Evolutionary conservation across 1,284 basidiomycete genomes (phyloP).

Genomic region (Apiotrichum mycotoxinovorans): DNA sequence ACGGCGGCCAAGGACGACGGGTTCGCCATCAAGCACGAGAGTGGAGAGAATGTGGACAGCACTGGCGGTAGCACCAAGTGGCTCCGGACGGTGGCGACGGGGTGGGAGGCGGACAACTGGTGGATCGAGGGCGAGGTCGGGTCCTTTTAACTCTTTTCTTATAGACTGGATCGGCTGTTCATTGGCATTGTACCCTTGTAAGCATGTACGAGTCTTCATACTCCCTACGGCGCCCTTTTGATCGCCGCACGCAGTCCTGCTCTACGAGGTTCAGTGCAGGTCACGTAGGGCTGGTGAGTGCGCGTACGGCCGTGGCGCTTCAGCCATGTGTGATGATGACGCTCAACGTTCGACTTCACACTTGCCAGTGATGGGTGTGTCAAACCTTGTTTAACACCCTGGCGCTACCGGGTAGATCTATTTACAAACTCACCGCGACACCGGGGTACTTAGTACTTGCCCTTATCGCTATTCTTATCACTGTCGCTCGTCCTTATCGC

Average conservation of each 20-base stretch:
- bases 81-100: slow-evolving; percentile 65
- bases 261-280: too few species aligned
- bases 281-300: neutral
- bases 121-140: slow-evolving; percentile 49
- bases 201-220: neutral
- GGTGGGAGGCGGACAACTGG: slow-evolving; percentile 66
- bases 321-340: neutral
- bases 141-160: neutral
- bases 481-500: too few species aligned
- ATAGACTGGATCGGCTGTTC: neutral
- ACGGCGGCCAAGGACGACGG: slow-evolving; percentile 63
- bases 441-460: too few species aligned
- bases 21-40: slow-evolving; percentile 41
- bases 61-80: slow-evolving; percentile 50
- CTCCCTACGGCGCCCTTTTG: too few species aligned
- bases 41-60: too few species aligned
- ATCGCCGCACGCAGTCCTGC: too few species aligned
- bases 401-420: too few species aligned
- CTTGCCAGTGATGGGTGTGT: neutral
- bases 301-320: neutral
- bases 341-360: neutral
- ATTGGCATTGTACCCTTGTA: neutral
- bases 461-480: too few species aligned
- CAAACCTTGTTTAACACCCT: neutral
- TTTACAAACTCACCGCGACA: too few species aligned